Conservation (phyloP, 768 basidiomycete species). For the Hypholoma fasciculare region DNA sequence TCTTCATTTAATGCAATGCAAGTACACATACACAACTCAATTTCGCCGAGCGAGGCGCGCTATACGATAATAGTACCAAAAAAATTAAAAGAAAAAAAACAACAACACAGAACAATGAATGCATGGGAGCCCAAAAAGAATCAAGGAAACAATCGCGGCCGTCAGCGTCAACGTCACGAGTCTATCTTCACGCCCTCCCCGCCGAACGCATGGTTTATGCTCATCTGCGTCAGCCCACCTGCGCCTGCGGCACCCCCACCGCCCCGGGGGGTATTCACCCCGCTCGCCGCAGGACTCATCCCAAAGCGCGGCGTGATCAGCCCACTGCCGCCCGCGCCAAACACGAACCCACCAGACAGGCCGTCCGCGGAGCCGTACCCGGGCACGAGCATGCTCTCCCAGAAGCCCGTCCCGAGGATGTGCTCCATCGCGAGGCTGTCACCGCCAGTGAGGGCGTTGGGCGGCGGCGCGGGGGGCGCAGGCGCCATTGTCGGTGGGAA, state of each 20-base stretch:
- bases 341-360: conserved; percentile 83
- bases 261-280: conserved; percentile 11
- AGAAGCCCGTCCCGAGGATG: conserved; percentile 76
- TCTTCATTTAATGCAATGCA: too few relatives aligned
- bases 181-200: conserved; percentile 25
- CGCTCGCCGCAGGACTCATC: conserved; percentile 41
- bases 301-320: conserved; percentile 76
- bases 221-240: conserved; percentile 38
- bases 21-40: too few relatives aligned
- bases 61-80: too few relatives aligned
- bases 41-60: too few relatives aligned
- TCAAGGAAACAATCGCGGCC: too few relatives aligned
- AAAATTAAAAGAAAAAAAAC: too few relatives aligned
- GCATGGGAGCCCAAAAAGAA: too few relatives aligned
- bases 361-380: conserved; percentile 85
- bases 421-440: conserved; percentile 74
- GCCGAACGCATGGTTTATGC: conserved; percentile 46
- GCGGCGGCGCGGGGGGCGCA: conserved; percentile 16
- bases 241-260: neutral
- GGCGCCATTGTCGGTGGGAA: conserved; percentile 86
- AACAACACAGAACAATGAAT: too few relatives aligned
- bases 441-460: neutral
- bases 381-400: conserved; percentile 87
- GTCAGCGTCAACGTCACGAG: too few relatives aligned
- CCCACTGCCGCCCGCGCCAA: conserved; percentile 80